phyloP scores from a whole-genome alignment of 352 stramenopile genomes.

The Phytopythium cucurbitacearum region DNA sequence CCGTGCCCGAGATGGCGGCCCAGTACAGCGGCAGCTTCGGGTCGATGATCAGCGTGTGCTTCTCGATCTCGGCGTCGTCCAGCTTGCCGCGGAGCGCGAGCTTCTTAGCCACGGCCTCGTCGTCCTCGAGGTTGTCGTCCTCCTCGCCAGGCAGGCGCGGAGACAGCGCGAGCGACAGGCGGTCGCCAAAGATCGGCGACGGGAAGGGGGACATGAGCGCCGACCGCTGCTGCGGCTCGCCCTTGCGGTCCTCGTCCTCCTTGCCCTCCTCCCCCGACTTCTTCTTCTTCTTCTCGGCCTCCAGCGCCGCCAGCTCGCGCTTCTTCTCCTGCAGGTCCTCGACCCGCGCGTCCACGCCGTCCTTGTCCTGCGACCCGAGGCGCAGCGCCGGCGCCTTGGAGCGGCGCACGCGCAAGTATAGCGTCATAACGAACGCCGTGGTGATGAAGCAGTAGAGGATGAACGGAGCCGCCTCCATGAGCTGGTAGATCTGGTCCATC shows the following conservation, averaged over 20 bases:
- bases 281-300: constrained; percentile 14
- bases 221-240: constrained; percentile 14
- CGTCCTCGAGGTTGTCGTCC: constrained; percentile 54
- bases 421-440: constrained; percentile 77
- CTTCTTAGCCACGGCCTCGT: constrained; percentile 48
- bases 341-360: constrained; percentile 21
- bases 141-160: constrained; percentile 37
- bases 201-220: constrained; percentile 81
- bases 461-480: constrained; percentile 78
- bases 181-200: constrained; percentile 58
- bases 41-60: constrained; percentile 83
- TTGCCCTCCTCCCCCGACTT: constrained; percentile 17
- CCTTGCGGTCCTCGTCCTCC: constrained; percentile 17
- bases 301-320: constrained; percentile 28
- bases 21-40: constrained; percentile 85
- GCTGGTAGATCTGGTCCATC: constrained; percentile 82
- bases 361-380: constrained; percentile 50
- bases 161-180: constrained; percentile 33
- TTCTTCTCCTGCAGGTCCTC: constrained; percentile 59
- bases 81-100: constrained; percentile 41
- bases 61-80: constrained; percentile 70
- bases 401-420: constrained; percentile 76
- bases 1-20: constrained; percentile 79
- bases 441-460: constrained; percentile 81
- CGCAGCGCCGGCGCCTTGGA: constrained; percentile 77